These are phyloP conservation scores for Coccinonectria pachysandricola DNA, from an alignment of 2,329 filamentous ascomycete genomes.

Conservation along the genomic window DNA sequence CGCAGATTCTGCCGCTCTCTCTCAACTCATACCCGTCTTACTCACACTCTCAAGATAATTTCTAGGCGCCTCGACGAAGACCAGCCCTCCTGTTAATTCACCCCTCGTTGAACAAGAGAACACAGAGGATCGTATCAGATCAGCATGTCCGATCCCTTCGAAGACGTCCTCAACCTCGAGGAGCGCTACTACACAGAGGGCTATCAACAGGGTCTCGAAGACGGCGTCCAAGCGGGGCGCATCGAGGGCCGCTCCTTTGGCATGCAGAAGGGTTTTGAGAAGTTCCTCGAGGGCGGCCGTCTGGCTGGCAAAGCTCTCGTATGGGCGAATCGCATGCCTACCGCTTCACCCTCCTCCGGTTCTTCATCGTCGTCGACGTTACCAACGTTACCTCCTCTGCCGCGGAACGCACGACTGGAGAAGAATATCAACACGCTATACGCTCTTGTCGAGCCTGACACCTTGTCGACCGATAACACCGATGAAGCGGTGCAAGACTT, in stretches of 20 bases:
- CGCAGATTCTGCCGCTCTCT: constrained; percentile 19
- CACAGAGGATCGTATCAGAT: no score
- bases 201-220: constrained; percentile 61
- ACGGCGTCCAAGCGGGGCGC: constrained; percentile 68
- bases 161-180: constrained; percentile 49
- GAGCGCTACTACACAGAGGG: constrained; percentile 73
- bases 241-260: constrained; percentile 87
- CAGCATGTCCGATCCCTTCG: constrained; percentile 40
- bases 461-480: constrained; percentile 67
- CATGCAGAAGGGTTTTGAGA: constrained; percentile 86
- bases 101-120: no score
- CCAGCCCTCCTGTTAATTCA: no score
- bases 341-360: background rate
- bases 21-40: no score
- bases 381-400: constrained; percentile 30
- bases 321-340: constrained; percentile 65
- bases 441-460: constrained; percentile 68
- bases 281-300: constrained; percentile 71
- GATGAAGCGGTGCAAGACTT: constrained; percentile 87
- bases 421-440: constrained; percentile 71
- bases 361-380: no score
- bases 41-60: no score
- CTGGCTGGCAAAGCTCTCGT: constrained; percentile 69
- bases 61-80: no score
- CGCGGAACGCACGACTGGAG: constrained; percentile 53